Percentiles rank a stretch among this genome's conserved stretches.
phyloP scores from a whole-genome alignment of 306 rosid genomes.

The Cucurbita moschata region DNA sequence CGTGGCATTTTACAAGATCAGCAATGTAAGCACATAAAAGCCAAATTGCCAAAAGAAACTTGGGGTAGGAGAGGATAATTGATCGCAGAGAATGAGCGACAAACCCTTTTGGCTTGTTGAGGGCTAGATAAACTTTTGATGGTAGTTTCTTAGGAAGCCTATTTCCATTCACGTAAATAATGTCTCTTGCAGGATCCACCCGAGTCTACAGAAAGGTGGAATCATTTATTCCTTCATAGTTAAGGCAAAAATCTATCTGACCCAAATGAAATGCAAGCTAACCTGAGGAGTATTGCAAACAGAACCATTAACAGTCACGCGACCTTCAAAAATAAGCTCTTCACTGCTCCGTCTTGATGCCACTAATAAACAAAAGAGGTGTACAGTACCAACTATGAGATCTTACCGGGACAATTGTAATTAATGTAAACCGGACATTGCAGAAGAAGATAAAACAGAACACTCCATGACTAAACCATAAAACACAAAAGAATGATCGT shows the following conservation, averaged over 20 bases:
- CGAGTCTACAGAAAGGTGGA: constrained; percentile 37
- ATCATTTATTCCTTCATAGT: neutral
- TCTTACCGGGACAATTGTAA: neutral
- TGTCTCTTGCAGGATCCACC: constrained; percentile 79
- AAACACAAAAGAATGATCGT: neutral
- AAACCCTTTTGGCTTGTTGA: constrained; percentile 98
- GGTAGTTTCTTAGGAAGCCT: constrained; percentile 92
- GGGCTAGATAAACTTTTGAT: constrained; percentile 69
- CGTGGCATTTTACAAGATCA: neutral
- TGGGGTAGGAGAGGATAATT: neutral
- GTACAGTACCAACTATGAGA: neutral
- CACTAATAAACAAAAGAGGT: constrained; percentile 28
- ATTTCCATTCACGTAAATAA: constrained; percentile 75
- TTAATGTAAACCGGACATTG: neutral
- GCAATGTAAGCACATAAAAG: neutral
- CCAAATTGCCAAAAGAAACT: neutral
- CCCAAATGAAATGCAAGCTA: neutral
- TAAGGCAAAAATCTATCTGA: neutral
- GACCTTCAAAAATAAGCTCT: constrained; percentile 78
- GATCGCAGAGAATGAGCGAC: constrained; percentile 10
- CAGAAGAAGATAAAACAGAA: neutral
- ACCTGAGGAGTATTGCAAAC: constrained; percentile 88
- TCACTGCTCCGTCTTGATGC: constrained; percentile 86
- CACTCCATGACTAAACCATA: neutral
- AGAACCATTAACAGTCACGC: constrained; percentile 70